Conservation (phyloP, 345 rosid species). For the Raphanus sativus region DNA sequence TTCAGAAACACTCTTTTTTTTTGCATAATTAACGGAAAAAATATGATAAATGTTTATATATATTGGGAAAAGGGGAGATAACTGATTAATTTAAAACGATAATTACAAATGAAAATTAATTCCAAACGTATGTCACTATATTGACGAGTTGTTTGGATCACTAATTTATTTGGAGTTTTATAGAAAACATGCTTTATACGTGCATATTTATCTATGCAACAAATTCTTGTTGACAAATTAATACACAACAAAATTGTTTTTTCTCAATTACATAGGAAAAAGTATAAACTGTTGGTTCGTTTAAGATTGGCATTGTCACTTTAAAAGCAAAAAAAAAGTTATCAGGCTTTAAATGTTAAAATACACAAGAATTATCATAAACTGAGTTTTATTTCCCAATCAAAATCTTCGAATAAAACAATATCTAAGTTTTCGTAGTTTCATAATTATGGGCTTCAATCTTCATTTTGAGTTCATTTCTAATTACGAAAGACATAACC, state of each 20-base stretch:
- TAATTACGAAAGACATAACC: background rate
- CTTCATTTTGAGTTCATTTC: background rate
- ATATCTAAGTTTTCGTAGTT: background rate
- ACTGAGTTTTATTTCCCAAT: background rate
- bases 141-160: constrained; percentile 17
- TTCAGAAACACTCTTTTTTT: background rate
- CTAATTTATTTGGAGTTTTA: constrained; percentile 3
- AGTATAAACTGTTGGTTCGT: background rate
- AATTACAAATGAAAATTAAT: background rate
- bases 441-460: background rate
- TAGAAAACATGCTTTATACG: constrained; percentile 20
- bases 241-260: background rate
- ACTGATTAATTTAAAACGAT: background rate
- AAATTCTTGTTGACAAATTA: background rate
- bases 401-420: background rate
- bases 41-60: too few relatives aligned
- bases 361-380: background rate
- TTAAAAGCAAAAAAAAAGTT: background rate
- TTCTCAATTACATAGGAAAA: background rate
- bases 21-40: background rate
- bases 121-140: constrained; percentile 11
- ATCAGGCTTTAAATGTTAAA: background rate
- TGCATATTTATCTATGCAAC: background rate
- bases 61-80: background rate
- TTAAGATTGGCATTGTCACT: background rate